These are phyloP conservation scores for Botryosphaeria dothidea DNA, from an alignment of 2,329 filamentous ascomycete species.

Conservation along the genomic window DNA sequence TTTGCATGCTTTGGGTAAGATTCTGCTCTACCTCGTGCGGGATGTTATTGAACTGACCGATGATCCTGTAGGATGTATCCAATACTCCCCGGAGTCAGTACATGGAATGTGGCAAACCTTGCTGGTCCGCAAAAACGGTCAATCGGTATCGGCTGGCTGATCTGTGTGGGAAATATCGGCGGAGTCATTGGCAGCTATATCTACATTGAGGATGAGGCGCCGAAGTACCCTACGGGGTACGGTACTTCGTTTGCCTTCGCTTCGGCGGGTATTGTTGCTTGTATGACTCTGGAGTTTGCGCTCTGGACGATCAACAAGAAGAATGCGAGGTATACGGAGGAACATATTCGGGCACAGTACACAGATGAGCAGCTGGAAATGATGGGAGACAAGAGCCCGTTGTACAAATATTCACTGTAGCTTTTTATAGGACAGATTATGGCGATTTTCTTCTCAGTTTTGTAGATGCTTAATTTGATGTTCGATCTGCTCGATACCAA, in stretches of 20 bases:
- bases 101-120: conserved; percentile 33
- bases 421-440: too few species aligned
- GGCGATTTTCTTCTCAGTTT: too few species aligned
- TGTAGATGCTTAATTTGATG: too few species aligned
- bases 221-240: conserved; percentile 39
- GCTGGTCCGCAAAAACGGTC: conserved; percentile 33
- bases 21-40: background rate
- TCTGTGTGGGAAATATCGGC: conserved; percentile 31
- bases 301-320: conserved; percentile 37
- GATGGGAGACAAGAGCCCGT: conserved; percentile 41
- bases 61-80: conserved; percentile 30
- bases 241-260: conserved; percentile 33
- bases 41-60: conserved; percentile 17
- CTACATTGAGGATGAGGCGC: conserved; percentile 37
- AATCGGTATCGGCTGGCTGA: conserved; percentile 33
- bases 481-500: too few species aligned
- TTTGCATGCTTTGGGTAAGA: conserved; percentile 41
- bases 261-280: conserved; percentile 27
- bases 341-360: conserved; percentile 36
- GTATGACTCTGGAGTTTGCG: conserved; percentile 29
- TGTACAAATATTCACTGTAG: conserved; percentile 37
- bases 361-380: conserved; percentile 36
- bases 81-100: conserved; percentile 30
- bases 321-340: conserved; percentile 35
- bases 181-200: conserved; percentile 37